These are phyloP conservation scores for Acrodontium crateriforme DNA, from an alignment of 2,329 filamentous ascomycete genomes.

Conservation along the genomic window DNA sequence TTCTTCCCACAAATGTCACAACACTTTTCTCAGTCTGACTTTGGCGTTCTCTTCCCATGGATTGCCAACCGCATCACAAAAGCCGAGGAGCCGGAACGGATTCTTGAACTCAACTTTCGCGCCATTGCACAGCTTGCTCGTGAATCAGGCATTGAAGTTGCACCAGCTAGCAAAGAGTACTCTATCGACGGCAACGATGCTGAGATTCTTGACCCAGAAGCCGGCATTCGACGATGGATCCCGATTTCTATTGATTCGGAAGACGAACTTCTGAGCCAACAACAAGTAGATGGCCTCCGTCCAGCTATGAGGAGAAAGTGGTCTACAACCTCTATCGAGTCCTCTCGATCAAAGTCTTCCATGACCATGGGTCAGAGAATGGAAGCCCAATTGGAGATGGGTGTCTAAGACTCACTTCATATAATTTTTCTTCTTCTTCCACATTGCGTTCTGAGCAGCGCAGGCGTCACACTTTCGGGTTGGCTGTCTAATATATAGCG, in stretches of 20 bases:
- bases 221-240: conserved; percentile 14
- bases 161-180: too few species aligned
- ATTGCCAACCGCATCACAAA: conserved; percentile 36
- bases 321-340: conserved; percentile 9
- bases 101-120: conserved; percentile 73
- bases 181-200: conserved; percentile 25
- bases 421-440: not conserved
- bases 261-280: conserved; percentile 5
- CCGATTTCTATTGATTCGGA: conserved; percentile 13
- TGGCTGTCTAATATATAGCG: too few species aligned
- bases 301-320: conserved; percentile 10
- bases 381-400: conserved; percentile 6
- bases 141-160: conserved; percentile 28
- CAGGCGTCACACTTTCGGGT: too few species aligned
- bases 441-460: not conserved
- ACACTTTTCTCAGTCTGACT: conserved; percentile 72
- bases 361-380: conserved; percentile 17
- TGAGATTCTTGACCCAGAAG: conserved; percentile 22
- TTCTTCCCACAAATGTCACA: conserved; percentile 64
- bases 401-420: not conserved
- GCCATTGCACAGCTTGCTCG: conserved; percentile 60
- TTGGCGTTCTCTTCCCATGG: conserved; percentile 69
- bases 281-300: conserved; percentile 6
- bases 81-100: conserved; percentile 55
- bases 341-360: conserved; percentile 1